Evolutionary conservation across 2,329 filamentous ascomycete genomes (phyloP).

Genomic region (Rhynchosporium agropyri): DNA sequence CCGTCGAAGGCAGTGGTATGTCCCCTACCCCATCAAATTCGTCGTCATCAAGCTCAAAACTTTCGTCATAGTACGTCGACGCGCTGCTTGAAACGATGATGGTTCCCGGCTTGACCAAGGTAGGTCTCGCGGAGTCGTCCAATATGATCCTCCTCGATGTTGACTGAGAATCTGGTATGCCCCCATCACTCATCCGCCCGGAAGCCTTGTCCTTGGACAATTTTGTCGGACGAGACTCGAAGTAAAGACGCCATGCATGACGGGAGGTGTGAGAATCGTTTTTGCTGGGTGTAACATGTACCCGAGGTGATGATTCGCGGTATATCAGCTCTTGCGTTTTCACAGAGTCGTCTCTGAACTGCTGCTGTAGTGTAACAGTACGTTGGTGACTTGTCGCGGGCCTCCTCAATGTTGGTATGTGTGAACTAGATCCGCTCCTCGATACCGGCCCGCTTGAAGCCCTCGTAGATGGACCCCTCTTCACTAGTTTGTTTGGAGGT

Average conservation of each 20-base stretch:
- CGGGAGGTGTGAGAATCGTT: constrained; percentile 30
- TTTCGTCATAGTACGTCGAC: constrained; percentile 35
- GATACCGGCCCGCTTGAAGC: constrained; percentile 48
- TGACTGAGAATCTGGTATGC: constrained; percentile 32
- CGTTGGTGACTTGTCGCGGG: constrained; percentile 81
- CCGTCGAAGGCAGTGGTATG: constrained; percentile 33
- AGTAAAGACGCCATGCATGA: constrained; percentile 40
- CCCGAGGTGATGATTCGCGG: constrained; percentile 24
- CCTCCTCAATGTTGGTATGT: constrained; percentile 67
- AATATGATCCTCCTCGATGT: constrained; percentile 40
- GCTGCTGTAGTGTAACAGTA: constrained; percentile 68
- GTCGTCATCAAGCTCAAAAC: constrained; percentile 36
- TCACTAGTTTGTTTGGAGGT: constrained; percentile 76
- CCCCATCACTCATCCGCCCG: constrained; percentile 36
- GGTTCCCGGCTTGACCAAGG: constrained; percentile 40
- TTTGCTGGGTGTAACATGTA: constrained; percentile 30
- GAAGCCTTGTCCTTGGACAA: constrained; percentile 38
- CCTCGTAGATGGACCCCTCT: constrained; percentile 64
- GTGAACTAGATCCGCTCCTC: constrained; percentile 57
- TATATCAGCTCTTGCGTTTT: constrained; percentile 27
- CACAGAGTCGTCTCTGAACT: constrained; percentile 38
- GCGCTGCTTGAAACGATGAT: constrained; percentile 28
- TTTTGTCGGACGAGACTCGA: constrained; percentile 40
- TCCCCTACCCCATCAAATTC: constrained; percentile 27
- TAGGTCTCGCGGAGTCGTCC: constrained; percentile 37